Evolutionary conservation across 2,329 filamentous ascomycete genomes (phyloP).

Genomic region (Xylaria sp.): DNA sequence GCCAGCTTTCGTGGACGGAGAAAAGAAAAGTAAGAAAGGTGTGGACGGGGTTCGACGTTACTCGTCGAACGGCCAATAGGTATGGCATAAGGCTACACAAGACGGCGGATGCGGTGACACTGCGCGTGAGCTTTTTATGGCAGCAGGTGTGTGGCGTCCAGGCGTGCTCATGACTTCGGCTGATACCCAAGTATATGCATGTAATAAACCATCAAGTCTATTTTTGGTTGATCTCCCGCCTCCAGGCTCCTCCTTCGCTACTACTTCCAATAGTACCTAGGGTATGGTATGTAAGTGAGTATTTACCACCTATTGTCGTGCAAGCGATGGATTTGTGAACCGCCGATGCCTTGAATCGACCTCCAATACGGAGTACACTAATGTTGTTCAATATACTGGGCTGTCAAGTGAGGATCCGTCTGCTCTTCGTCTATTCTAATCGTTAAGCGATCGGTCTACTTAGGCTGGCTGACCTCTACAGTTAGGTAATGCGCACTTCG

Average conservation of each 20-base stretch:
- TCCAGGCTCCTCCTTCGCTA: not conserved
- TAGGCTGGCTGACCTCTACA: not conserved
- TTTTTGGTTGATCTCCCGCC: not conserved
- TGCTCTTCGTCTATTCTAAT: too few species aligned
- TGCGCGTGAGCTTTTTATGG: not conserved
- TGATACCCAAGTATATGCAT: too few species aligned
- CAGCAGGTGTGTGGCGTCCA: not conserved
- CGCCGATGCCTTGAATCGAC: not conserved
- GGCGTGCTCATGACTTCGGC: not conserved
- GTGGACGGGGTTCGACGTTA: not conserved
- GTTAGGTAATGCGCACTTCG: not conserved
- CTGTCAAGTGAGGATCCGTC: not conserved
- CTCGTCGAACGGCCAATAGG: not conserved
- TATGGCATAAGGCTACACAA: not conserved
- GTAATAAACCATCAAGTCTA: not conserved
- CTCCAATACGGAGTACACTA: not conserved
- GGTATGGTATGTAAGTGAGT: too few species aligned
- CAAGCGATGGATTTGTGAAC: not conserved
- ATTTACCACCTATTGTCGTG: not conserved
- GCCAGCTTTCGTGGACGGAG: not conserved
- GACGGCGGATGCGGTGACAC: not conserved
- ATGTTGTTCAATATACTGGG: not conserved
- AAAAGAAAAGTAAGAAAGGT: not conserved
- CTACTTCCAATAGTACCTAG: too few species aligned
- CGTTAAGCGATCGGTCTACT: too few species aligned